Evolutionary conservation across 192 early-diverging fungal genomes (phyloP), one percentile per base, ranked within the genome.

Genomic region (Entomortierella chlamydospora): DNA sequence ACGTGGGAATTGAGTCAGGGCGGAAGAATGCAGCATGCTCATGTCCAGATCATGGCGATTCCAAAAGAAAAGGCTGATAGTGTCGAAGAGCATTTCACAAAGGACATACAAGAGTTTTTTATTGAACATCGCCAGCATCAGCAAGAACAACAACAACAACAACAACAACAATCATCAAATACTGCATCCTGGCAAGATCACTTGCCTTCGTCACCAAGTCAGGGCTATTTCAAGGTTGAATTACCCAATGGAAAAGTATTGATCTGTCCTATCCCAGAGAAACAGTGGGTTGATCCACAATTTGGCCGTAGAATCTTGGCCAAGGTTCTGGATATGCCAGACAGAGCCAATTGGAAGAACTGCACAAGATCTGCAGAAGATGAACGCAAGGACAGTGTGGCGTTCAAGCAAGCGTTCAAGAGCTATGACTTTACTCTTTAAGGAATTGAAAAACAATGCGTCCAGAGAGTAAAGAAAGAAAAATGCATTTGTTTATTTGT

Each of bases 341-440:
- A 93, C 17, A 85, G 93, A 57, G 90, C 86, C 58, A 84, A 93
- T 70, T 98, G 97, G 97, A 95, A 91, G 79, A 70, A 78, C 22
- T 96, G 95, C 64, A 67, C 87, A 9, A 83, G 91, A 37, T 55
- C 83, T 2, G 77, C 88, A 52, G 89, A 90, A n/a, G 87, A 91
- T 33, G 95, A 97, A 53, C 70, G 77, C 10, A 61, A 82, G 52
- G 85, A 82, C 39, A 61, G 67, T 1, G 55, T 61, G 28, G 85
- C 72, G 1, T 87, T 87, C 31, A 73, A 73, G 49, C 61, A 64
- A 28, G 84, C 79, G 7, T 87, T 87, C 43, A 73, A 73, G 56
- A 28, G 66, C 7, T 87, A 68, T 78, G 87, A 89, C 41, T 85
- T 85, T 61, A 85, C 81, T 12, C 51, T 77, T 2, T 85, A 34